Base-by-base conservation (phyloP, 225 moss, liverwort and hornwort genomes). In the Marchantia polymorpha region DNA sequence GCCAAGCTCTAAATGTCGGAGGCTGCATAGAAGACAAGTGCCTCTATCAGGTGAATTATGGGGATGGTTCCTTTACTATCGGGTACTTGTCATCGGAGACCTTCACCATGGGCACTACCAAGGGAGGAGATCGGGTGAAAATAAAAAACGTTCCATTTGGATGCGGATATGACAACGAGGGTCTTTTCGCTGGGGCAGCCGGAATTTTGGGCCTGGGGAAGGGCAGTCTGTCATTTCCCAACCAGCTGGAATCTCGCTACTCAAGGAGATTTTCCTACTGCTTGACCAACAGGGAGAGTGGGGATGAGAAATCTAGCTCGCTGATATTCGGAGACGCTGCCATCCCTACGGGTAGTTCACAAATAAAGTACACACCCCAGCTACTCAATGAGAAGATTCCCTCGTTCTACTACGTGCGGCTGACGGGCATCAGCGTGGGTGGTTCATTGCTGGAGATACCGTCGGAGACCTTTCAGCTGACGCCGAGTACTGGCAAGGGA, bases 131-230 rank as follows among this genome's bases (percentile, higher is more conserved):
- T 7, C 19, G 60, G 64, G 71, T 68, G 50, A 59, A 46, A 46
- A 15, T 83, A 12, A 52, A 78, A 53, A 53, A 74, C 26, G 31
- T 82, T n/a, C 85, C 91, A 3, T 74, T 93, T 3, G 93, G 93
- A 11, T 93, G 93, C 69, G 93, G 93, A 11, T 90, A 93, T 63
- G 93, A 93, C 75, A 93, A 93, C 50, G 91, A 93, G 75, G 93
- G 93, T 10, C 89, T 91, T 70, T 93, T 93, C 22, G 83, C 87
- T 7, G 93, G 91, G 0, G 93, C 93, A 3, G 93, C 91, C 3
- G 93, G 93, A 47, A 80, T 93, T 8, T 65, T 93, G 25, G 93
- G 93, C 9, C 55, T 93, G 31, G 91, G 93, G 25, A 90, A 91
- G 69, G 93, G 93, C 1, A 83, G 89, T 0, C 59, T 93, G 29